Base-by-base conservation (phyloP, 352 stramenopile genomes). In the Pythium apleroticum region DNA sequence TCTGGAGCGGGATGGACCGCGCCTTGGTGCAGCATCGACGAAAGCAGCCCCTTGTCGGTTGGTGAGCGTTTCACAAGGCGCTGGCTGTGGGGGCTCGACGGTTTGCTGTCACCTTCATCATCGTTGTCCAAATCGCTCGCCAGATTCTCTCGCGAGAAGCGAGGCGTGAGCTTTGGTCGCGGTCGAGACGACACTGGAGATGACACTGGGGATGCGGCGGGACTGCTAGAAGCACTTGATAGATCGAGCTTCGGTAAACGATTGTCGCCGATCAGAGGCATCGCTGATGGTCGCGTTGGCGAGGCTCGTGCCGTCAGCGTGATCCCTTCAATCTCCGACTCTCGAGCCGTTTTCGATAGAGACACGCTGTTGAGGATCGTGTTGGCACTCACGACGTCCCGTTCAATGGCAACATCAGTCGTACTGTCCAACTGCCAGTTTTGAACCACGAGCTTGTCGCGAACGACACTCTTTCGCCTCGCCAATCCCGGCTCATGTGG, bases 181-280 rank as follows among this genome's bases (percentile, higher is more conserved):
- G 45, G 25, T 22, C 20, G 50, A 43, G 25, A 22, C 10, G 50
- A 24, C 1, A 52, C 53, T 3, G 55, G 50, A 27, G 25, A 22
- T 24, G 50, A 24, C 1, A 52, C 53, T 3, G 55, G 55, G 1
- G 62, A 68, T 37, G 45, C 20, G 4, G 10, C 14, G 0, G 62
- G 55, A 10, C 61, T 68, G 2, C 11, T 48, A 0, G 17, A 39
- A 0, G 31, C 19, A 31, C 8, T 52, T 3, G 24, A 9, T 1
- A 59, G 22, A 3, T 68, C 62, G 3, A 68, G 45, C n/a, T 55
- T 63, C 11, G 62, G 62, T 2, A 68, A 25, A 9, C 52, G 43
- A 9, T 24, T n/a, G 1, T 68, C 61, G 9, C 24, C 25, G 3
- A 41, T 15, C 5, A 48, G 33, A 55, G 45, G 46, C 30, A 45